Evolutionary conservation across 2,329 filamentous ascomycete species (phyloP).

Genomic region (Colletotrichum salicis): DNA sequence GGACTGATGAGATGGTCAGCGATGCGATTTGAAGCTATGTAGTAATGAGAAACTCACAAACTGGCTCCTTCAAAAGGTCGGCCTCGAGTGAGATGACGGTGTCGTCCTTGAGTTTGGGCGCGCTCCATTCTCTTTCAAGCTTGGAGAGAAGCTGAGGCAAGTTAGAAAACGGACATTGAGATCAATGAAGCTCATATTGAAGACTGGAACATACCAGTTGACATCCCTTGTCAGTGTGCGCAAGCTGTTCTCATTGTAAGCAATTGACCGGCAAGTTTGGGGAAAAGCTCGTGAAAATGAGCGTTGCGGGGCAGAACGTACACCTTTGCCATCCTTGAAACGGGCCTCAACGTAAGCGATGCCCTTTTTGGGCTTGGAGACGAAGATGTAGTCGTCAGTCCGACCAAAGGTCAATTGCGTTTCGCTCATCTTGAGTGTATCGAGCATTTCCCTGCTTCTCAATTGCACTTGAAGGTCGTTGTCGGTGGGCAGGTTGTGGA

Average conservation of each 20-base stretch:
- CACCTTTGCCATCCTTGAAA: conserved; percentile 14
- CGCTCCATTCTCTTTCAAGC: conserved; percentile 21
- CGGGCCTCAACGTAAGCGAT: conserved; percentile 32
- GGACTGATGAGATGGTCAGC: conserved; percentile 8
- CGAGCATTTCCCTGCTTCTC: background rate
- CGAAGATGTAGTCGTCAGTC: conserved; percentile 23
- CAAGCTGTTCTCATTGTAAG: conserved; percentile 12
- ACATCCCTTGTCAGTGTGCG: conserved; percentile 26
- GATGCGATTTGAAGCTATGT: too few relatives aligned
- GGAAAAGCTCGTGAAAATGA: background rate
- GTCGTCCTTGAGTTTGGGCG: conserved; percentile 22
- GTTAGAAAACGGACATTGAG: background rate
- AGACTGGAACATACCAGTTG: conserved; percentile 5
- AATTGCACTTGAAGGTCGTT: background rate
- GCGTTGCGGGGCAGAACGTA: background rate
- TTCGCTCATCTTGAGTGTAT: conserved; percentile 13
- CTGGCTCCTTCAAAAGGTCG: conserved; percentile 14
- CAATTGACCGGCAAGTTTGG: background rate
- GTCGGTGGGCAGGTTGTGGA: background rate
- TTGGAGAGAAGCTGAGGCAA: conserved; percentile 4
- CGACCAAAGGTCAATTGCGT: conserved; percentile 6
- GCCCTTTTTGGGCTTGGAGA: conserved; percentile 27
- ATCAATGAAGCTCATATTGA: background rate
- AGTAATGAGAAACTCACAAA: background rate
- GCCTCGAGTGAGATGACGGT: conserved; percentile 24